A percentile compares a stretch with the other conserved stretches of the same genome.
These are phyloP conservation scores for Daldinia childiae DNA, from an alignment of 495 filamentous ascomycete species.

Conservation along the genomic window DNA sequence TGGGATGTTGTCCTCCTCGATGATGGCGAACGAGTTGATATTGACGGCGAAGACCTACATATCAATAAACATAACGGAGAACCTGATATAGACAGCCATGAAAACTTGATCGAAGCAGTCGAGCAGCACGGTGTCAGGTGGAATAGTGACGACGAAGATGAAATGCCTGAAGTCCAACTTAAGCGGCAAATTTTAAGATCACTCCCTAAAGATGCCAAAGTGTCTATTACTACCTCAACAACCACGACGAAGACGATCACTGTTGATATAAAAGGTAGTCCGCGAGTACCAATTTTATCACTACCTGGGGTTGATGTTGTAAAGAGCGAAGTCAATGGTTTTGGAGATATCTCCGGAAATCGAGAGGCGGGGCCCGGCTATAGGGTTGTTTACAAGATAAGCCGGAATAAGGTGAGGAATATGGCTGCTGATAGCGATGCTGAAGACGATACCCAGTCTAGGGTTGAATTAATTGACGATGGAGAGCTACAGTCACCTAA, in stretches of 20 bases:
- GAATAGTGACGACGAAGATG: conserved; percentile 52
- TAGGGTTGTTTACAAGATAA: conserved; percentile 55
- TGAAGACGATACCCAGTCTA: conserved; percentile 45
- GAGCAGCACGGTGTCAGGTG: conserved; percentile 52
- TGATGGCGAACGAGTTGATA: conserved; percentile 68
- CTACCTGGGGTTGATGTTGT: conserved; percentile 74
- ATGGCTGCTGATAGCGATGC: conserved; percentile 50
- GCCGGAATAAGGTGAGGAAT: conserved; percentile 51
- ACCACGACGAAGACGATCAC: conserved; percentile 75
- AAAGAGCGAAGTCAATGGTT: conserved; percentile 55
- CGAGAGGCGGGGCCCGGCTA: conserved; percentile 42
- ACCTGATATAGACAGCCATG: conserved; percentile 32
- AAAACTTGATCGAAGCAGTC: conserved; percentile 59
- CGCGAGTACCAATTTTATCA: conserved; percentile 66
- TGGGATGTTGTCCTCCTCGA: conserved; percentile 85
- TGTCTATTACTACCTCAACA: conserved; percentile 71
- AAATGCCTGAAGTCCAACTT: conserved; percentile 54
- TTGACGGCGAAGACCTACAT: conserved; percentile 54
- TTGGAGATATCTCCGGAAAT: conserved; percentile 19
- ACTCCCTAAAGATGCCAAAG: conserved; percentile 59
- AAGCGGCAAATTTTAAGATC: conserved; percentile 57
- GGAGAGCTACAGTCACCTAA: conserved; percentile 21
- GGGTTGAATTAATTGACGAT: conserved; percentile 42
- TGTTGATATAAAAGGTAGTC: conserved; percentile 73
- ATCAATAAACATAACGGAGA: conserved; percentile 21